phyloP scores from a whole-genome alignment of 2,329 filamentous ascomycete species.

The Paecilomyces sp. region DNA sequence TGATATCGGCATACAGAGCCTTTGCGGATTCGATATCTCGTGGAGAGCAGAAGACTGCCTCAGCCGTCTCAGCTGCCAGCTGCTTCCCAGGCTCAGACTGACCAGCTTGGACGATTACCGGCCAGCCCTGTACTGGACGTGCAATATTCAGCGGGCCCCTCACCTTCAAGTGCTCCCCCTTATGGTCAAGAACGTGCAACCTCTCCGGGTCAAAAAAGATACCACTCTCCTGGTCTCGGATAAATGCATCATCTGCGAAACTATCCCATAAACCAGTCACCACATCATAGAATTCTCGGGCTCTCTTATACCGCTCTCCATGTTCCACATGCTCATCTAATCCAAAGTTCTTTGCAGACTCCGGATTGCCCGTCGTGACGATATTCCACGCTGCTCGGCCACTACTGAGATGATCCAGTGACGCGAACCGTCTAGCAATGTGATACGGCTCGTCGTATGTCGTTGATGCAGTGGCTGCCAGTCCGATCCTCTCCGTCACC shows the following conservation, averaged over 20 bases:
- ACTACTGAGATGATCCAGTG: conserved; percentile 43
- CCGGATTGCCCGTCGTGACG: conserved; percentile 47
- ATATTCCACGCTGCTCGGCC: conserved; percentile 50
- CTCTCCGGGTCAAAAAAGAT: conserved; percentile 46
- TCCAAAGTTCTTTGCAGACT: conserved; percentile 47
- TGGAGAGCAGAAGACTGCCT: conserved; percentile 47
- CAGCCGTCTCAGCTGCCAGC: conserved; percentile 47
- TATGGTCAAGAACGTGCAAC: conserved; percentile 47
- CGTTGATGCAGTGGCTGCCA: conserved; percentile 47
- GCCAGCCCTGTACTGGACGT: conserved; percentile 48
- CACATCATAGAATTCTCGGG: conserved; percentile 47
- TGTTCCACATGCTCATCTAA: conserved; percentile 45
- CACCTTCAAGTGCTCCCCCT: conserved; percentile 42
- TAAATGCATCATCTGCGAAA: conserved; percentile 50
- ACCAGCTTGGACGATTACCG: conserved; percentile 50
- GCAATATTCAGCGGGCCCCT: conserved; percentile 47
- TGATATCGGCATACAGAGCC: conserved; percentile 46
- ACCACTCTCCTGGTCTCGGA: conserved; percentile 42
- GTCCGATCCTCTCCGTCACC: conserved; percentile 44
- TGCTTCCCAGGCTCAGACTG: conserved; percentile 47
- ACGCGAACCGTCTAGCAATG: conserved; percentile 47
- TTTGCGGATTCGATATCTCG: conserved; percentile 40
- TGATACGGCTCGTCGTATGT: conserved; percentile 49
- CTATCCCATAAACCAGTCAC: conserved; percentile 49
- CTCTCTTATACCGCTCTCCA: conserved; percentile 44